Base-by-base conservation (phyloP, 2,329 filamentous ascomycete genomes). In the Nemania sp. region DNA sequence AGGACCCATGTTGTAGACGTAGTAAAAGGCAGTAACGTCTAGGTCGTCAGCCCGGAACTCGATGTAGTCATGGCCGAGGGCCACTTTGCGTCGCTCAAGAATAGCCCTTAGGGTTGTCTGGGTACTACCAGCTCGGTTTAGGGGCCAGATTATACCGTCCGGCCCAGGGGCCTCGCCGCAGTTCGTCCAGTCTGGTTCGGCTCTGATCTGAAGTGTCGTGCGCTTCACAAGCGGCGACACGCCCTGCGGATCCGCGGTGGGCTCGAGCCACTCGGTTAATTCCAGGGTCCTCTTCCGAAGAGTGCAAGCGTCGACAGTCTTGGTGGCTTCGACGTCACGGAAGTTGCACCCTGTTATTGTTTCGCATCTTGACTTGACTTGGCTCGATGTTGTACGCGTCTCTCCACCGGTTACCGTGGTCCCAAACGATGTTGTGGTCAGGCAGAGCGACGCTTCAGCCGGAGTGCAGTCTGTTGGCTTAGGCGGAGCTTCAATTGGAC, bases 341-440 rank as follows among this genome's bases (percentile, higher is more conserved):
- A 61, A 20, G 26, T 61, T 32, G 45, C 58, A 61, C 43, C 58
- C 58, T 24, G 41, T 51, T 20, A 61, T 38, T 15, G 58, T 61
- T 11, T 15, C 43, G 45, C 58, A 61, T 8, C 20, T 51, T 38
- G 20, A 27, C 35, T 20, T 52, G 15, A 61, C 58, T 22, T 22
- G 18, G 18, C 20, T 61, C 18, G 58, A 27, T 20, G 58, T 61
- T 20, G 58, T 61, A 5, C 45, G 24, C 20, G 43, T 52, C 45
- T 13, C n/a, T 7, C 24, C 58, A 10, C 45, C 22, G 24, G 18
- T 35, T 8, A 59, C 41, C 18, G 55, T 59, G 18, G 29, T 59
- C 26, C 22, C 58, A 26, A 51, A 61, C 22, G 27, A 35, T 15
- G 11, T 61, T 20, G 20, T 61, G 24, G 58, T 61, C 41, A 49